Conservation (phyloP, 1,284 basidiomycete genomes). For the Marasmius tenuissimus region DNA sequence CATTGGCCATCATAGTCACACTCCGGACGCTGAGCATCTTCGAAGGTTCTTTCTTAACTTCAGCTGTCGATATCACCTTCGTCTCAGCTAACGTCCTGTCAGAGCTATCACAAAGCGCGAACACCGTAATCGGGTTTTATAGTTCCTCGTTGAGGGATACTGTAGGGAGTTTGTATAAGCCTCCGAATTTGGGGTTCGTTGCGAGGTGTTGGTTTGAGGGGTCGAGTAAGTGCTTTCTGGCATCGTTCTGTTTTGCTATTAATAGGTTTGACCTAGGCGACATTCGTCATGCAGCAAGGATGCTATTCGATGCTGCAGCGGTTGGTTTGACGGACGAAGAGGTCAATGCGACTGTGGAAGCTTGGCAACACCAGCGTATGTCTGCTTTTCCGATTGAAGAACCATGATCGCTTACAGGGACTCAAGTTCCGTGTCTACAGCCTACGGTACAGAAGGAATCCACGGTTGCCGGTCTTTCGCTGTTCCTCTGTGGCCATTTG, state of each 20-base stretch:
- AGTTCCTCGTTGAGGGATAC: constrained; percentile 61
- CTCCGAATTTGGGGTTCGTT: constrained; percentile 72
- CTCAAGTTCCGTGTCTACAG: constrained; percentile 70
- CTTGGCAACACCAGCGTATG: constrained; percentile 69
- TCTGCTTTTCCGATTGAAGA: not conserved
- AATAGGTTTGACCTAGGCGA: constrained; percentile 49
- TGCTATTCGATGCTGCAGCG: constrained; percentile 76
- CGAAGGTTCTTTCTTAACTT: constrained; percentile 48
- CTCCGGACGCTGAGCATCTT: constrained; percentile 72
- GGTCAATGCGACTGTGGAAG: constrained; percentile 57
- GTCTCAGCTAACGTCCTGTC: constrained; percentile 1
- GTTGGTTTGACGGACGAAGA: constrained; percentile 68
- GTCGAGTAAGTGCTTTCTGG: constrained; percentile 48
- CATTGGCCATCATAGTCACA: constrained; percentile 65
- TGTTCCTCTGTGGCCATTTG: constrained; percentile 83
- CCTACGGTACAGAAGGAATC: constrained; percentile 55
- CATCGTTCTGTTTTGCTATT: no score
- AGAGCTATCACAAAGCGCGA: constrained; percentile 69
- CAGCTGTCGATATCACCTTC: constrained; percentile 7
- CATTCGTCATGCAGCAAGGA: constrained; percentile 70
- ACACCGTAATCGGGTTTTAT: constrained; percentile 78
- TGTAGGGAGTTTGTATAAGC: constrained; percentile 57
- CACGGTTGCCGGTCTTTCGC: constrained; percentile 59
- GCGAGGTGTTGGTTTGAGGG: constrained; percentile 76
- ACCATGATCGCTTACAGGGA: not conserved